Evolutionary conservation across 805 yeast genomes (phyloP).

Genomic region (Lipomyces chichibuensis): DNA sequence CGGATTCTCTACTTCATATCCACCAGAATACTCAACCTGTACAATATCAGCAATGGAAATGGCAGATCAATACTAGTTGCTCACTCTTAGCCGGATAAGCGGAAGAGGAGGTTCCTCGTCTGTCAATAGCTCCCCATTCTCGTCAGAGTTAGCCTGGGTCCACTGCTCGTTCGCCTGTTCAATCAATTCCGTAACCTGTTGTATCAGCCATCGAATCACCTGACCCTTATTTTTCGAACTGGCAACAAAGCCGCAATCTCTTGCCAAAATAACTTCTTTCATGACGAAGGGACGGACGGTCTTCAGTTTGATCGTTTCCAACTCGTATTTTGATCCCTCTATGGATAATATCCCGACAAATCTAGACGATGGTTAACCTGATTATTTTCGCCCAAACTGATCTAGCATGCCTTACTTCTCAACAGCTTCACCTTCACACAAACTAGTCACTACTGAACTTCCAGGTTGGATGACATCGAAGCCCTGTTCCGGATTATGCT

Average conservation of each 20-base stretch:
- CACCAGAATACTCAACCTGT: slow-evolving; percentile 73
- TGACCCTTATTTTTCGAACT: slow-evolving; percentile 62
- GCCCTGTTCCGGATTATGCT: slow-evolving; percentile 55
- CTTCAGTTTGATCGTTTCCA: slow-evolving; percentile 65
- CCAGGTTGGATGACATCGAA: slow-evolving; percentile 90
- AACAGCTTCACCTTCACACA: slow-evolving; percentile 80
- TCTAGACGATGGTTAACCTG: neutral
- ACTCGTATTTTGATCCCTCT: slow-evolving; percentile 56
- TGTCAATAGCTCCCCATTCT: slow-evolving; percentile 38
- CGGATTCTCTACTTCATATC: slow-evolving; percentile 89
- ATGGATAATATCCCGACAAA: slow-evolving; percentile 68
- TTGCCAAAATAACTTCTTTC: slow-evolving; percentile 61
- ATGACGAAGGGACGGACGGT: slow-evolving; percentile 83
- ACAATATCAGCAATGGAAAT: slow-evolving; percentile 39
- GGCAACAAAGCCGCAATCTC: slow-evolving; percentile 59
- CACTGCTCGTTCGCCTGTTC: slow-evolving; percentile 58
- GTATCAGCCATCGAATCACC: slow-evolving; percentile 61
- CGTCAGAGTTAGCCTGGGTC: slow-evolving; percentile 43
- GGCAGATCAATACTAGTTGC: neutral
- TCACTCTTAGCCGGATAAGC: slow-evolving; percentile 68
- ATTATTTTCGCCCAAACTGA: neutral
- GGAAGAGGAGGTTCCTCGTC: slow-evolving; percentile 70
- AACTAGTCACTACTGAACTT: slow-evolving; percentile 87
- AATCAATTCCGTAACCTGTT: slow-evolving; percentile 70
- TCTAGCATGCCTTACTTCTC: slow-evolving; percentile 53